Base-by-base conservation (phyloP, 139 green algal species). In the Micromonas commoda region DNA sequence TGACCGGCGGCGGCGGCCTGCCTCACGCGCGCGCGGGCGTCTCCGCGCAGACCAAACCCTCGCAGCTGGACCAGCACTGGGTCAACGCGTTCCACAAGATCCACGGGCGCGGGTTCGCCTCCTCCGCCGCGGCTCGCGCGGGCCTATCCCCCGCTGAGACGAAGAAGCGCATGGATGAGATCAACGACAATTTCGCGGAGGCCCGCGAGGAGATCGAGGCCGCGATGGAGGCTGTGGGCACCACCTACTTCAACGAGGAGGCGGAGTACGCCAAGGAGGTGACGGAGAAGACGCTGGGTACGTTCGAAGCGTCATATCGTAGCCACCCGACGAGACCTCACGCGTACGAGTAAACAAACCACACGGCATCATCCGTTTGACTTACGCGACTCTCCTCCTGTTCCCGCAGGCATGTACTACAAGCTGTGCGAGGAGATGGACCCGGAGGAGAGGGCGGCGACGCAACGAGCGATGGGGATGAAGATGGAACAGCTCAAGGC, bases 401-500 rank as follows among this genome's bases (percentile, higher is more conserved):
- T n/a, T n/a, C n/a, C n/a, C n/a, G n/a, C n/a, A n/a, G n/a, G n/a
- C n/a, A n/a, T 26, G 66, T 73, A 53, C 32, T 33, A 73, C 2
- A 33, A 45, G 2, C 53, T 73, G 33, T 73, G 45, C 37, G 66
- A 53, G 1, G 66, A 45, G 16, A 21, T 57, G 19, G 19, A 45
- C 0, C 53, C 67, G 1, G 66, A 28, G 2, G 34, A 66, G 6
- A 34, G 69, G 1, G 81, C 70, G 13, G 71, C 9, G 3, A 28
- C 83, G 51, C 77, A 81, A 67, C 39, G 81, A n/a, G 28, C 70
- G 19, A 86, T 84, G 78, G 81, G 81, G 6, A 34, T 86, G 77
- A 86, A 86, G 61, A 86, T 86, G 71, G 81, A 86, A 38, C 81
- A 86, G 53, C 78, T 86, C 21, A 86, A 83, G 66, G 81, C 28